Conservation (phyloP, 1,284 basidiomycete species). For the Leccinum fallax region DNA sequence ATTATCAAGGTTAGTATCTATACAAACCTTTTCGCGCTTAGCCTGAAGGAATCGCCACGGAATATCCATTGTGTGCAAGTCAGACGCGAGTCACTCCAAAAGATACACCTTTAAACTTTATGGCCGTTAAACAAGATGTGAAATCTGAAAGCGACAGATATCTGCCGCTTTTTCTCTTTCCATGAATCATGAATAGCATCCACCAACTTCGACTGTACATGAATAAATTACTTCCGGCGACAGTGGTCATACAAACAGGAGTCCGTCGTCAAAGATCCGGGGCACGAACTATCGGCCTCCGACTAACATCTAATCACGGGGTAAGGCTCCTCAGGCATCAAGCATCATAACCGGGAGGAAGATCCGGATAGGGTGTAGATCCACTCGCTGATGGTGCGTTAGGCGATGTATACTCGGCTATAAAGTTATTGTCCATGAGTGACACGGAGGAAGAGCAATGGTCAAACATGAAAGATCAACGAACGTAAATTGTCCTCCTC, state of each 20-base stretch:
- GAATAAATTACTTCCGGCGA: neutral
- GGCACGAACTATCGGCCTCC: neutral
- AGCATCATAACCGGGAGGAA: conserved; percentile 64
- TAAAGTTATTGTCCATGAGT: conserved; percentile 10
- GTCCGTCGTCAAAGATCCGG: neutral
- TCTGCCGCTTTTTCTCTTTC: neutral
- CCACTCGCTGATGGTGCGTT: conserved; percentile 43
- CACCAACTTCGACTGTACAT: neutral
- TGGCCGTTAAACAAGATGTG: neutral
- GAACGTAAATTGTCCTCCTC: conserved; percentile 69
- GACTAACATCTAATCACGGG: neutral
- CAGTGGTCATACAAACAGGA: neutral
- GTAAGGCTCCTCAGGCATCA: conserved; percentile 29
- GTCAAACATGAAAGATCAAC: conserved; percentile 38
- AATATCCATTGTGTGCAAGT: neutral
- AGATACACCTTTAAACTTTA: neutral
- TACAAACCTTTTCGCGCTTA: neutral
- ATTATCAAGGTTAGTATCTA: neutral
- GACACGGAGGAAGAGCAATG: neutral
- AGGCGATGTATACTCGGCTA: conserved; percentile 60
- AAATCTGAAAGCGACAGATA: neutral
- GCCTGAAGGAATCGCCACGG: neutral
- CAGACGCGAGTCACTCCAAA: neutral
- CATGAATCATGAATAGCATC: neutral
- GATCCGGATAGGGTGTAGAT: conserved; percentile 47